Conservation (phyloP, 768 basidiomycete species). For the Collybia mongolica region DNA sequence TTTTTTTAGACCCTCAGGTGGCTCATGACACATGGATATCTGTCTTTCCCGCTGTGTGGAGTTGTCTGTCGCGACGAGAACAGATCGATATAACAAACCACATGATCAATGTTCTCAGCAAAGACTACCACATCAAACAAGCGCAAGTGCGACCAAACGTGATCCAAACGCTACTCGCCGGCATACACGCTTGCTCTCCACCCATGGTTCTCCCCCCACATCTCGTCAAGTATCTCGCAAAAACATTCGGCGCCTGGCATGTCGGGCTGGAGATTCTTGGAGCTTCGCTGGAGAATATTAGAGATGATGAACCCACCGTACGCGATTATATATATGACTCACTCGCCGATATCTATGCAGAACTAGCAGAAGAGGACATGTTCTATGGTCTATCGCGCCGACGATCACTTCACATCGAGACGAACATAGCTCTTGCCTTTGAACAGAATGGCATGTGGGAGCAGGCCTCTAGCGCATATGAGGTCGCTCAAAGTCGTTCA, state of each 20-base stretch:
- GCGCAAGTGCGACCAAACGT: conserved; percentile 88
- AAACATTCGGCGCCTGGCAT: conserved; percentile 97
- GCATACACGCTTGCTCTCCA: conserved; percentile 82
- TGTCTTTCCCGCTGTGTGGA: conserved; percentile 85
- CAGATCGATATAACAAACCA: conserved; percentile 88
- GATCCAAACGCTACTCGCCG: conserved; percentile 85
- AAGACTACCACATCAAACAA: conserved; percentile 91
- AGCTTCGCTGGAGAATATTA: conserved; percentile 71
- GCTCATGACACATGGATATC: conserved; percentile 88
- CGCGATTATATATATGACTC: conserved; percentile 88
- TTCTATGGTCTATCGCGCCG: conserved; percentile 96
- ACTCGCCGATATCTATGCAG: conserved; percentile 92
- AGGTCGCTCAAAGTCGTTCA: conserved; percentile 84
- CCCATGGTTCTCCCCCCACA: conserved; percentile 90
- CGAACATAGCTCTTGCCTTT: conserved; percentile 82
- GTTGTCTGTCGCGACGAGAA: conserved; percentile 80
- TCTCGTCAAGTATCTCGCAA: conserved; percentile 93
- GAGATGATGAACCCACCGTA: conserved; percentile 77
- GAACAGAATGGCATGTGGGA: conserved; percentile 99
- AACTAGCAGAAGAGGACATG: conserved; percentile 93
- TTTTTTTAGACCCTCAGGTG: conserved; percentile 74
- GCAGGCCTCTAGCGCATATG: conserved; percentile 85
- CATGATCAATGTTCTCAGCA: conserved; percentile 86
- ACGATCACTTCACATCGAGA: conserved; percentile 85
- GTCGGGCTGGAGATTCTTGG: conserved; percentile 84